phyloP scores from a whole-genome alignment of 2,329 filamentous ascomycete genomes.

The Huntiella omanensis region DNA sequence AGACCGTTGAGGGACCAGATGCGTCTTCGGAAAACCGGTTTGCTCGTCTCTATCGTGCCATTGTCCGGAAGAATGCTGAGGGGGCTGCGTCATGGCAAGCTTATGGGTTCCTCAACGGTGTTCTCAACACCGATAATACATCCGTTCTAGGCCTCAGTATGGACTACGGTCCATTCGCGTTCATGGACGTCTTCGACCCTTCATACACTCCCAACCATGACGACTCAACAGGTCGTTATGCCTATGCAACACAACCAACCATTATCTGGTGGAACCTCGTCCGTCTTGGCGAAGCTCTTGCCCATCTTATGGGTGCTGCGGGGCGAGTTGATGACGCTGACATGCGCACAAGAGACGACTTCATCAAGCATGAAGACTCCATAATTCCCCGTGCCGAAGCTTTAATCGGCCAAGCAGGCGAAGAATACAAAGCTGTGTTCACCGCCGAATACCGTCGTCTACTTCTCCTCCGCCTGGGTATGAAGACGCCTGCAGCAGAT shows the following conservation, averaged over 20 bases:
- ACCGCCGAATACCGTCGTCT: constrained; percentile 73
- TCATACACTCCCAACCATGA: constrained; percentile 94
- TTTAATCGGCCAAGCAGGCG: constrained; percentile 60
- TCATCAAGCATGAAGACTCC: constrained; percentile 31
- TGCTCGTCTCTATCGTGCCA: constrained; percentile 67
- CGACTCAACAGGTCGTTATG: constrained; percentile 70
- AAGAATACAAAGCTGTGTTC: constrained; percentile 81
- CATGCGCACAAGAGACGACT: constrained; percentile 27
- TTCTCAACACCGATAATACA: constrained; percentile 95
- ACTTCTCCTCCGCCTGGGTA: constrained; percentile 61
- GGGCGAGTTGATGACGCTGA: constrained; percentile 47
- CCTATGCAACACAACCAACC: constrained; percentile 82
- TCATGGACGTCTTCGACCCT: constrained; percentile 93
- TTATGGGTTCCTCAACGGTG: constrained; percentile 98
- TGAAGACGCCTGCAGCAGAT: constrained; percentile 50
- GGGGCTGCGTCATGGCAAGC: constrained; percentile 92
- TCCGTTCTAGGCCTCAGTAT: constrained; percentile 76
- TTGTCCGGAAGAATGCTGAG: constrained; percentile 65
- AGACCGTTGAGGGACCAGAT: constrained; percentile 45
- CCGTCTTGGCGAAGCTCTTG: constrained; percentile 71
- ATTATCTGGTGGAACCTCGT: constrained; percentile 99
- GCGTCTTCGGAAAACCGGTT: constrained; percentile 70
- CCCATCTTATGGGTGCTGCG: constrained; percentile 71
- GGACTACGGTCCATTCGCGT: constrained; percentile 93
- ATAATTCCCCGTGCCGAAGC: constrained; percentile 61